Evolutionary conservation across 139 green algal genomes (phyloP).

Genomic region (Closterium sp.): DNA sequence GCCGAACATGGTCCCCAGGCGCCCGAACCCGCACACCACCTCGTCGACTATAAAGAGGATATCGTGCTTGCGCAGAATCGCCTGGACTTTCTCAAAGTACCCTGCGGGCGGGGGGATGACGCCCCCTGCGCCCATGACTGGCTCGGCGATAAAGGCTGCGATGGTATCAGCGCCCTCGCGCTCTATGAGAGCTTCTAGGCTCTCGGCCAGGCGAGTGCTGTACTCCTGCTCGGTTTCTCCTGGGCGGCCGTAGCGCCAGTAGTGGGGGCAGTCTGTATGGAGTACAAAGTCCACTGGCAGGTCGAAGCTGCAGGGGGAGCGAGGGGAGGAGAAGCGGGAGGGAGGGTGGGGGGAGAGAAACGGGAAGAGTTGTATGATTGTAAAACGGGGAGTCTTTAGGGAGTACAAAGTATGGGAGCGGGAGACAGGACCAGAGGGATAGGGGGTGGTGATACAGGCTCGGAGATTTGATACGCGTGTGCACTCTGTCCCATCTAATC

Average conservation of each 20-base stretch:
- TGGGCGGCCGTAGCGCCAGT: constrained; percentile 35
- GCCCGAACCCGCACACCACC: constrained; percentile 54
- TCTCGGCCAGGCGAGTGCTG: constrained; percentile 37
- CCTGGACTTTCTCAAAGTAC: constrained; percentile 50
- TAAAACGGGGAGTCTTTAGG: too few relatives aligned
- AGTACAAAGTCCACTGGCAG: constrained; percentile 47
- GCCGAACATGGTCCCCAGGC: constrained; percentile 47
- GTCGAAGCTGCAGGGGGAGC: constrained; percentile 29
- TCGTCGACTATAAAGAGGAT: constrained; percentile 55
- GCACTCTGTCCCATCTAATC: too few relatives aligned
- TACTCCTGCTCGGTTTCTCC: constrained; percentile 53
- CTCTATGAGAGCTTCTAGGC: constrained; percentile 51
- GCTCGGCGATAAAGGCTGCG: constrained; percentile 55
- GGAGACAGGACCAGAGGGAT: too few relatives aligned
- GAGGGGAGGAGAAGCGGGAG: not conserved
- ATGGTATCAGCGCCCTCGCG: constrained; percentile 52
- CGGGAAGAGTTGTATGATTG: too few relatives aligned
- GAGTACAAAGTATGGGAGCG: too few relatives aligned
- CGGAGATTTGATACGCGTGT: too few relatives aligned
- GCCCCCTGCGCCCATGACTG: constrained; percentile 53
- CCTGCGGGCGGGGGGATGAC: constrained; percentile 50
- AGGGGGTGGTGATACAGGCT: too few relatives aligned
- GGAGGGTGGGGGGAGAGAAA: not conserved
- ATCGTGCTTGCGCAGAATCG: constrained; percentile 53
- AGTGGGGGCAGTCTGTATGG: constrained; percentile 53